Conservation (phyloP, 2,329 filamentous ascomycete species). For the Stagonosporopsis vannaccii region DNA sequence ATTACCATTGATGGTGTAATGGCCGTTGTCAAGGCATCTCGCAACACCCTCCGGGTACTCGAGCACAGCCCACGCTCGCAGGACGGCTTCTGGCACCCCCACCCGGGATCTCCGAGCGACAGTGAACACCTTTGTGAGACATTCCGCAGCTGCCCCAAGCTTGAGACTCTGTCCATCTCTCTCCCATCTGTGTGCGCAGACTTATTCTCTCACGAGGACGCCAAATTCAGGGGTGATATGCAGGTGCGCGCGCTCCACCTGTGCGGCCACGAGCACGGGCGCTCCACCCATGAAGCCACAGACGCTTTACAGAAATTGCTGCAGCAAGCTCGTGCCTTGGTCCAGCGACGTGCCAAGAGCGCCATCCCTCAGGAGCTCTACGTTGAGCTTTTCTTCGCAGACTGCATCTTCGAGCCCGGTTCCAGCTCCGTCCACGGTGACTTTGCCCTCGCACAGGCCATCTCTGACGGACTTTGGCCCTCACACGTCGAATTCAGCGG, state of each 20-base stretch:
- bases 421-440: conserved; percentile 57
- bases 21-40: conserved; percentile 59
- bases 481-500: conserved; percentile 45
- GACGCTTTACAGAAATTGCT: conserved; percentile 52
- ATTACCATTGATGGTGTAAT: conserved; percentile 62
- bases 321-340: conserved; percentile 52
- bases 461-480: conserved; percentile 53
- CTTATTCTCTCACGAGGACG: conserved; percentile 55
- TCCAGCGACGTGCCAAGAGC: conserved; percentile 48
- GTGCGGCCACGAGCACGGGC: conserved; percentile 51
- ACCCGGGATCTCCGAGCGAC: conserved; percentile 54
- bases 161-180: conserved; percentile 58
- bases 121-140: conserved; percentile 59
- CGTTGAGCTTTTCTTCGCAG: conserved; percentile 60
- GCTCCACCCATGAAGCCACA: conserved; percentile 46
- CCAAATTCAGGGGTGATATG: conserved; percentile 56
- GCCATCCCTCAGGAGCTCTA: conserved; percentile 50
- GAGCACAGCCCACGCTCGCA: conserved; percentile 62
- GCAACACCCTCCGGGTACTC: conserved; percentile 57
- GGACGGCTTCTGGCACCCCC: conserved; percentile 61
- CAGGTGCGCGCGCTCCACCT: conserved; percentile 59
- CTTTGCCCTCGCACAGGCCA: conserved; percentile 54
- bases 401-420: conserved; percentile 60
- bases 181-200: conserved; percentile 57
- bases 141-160: conserved; percentile 55